Evolutionary conservation across 177 flowering plant species (phyloP).

Genomic region (Vitis hybrid): DNA sequence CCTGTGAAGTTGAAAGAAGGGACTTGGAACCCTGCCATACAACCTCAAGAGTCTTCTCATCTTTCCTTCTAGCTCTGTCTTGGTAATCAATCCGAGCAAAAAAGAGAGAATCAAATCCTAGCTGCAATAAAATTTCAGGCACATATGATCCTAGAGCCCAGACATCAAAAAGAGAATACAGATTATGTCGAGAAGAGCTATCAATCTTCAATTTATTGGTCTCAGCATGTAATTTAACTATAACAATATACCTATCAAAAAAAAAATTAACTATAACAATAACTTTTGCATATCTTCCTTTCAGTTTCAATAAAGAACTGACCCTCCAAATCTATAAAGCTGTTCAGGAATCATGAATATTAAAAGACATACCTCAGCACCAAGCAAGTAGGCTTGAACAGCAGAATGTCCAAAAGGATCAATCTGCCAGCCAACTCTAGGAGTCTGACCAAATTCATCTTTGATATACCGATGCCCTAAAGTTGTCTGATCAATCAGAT

Average conservation of each 20-base stretch:
- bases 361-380: conserved; percentile 43
- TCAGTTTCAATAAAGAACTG: too few species aligned
- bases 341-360: background rate
- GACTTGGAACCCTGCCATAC: conserved; percentile 51
- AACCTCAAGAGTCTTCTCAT: conserved; percentile 49
- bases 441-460: conserved; percentile 34
- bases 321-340: background rate
- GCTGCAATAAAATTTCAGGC: conserved; percentile 22
- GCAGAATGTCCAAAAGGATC: conserved; percentile 70
- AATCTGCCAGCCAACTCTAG: conserved; percentile 61
- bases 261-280: too few species aligned
- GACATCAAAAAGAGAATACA: background rate
- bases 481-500: conserved; percentile 62
- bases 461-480: conserved; percentile 46
- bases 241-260: too few species aligned
- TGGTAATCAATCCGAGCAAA: conserved; percentile 59
- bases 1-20: conserved; percentile 49
- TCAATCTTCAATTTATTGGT: too few species aligned
- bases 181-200: too few species aligned
- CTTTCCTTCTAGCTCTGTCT: conserved; percentile 45
- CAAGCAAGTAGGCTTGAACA: conserved; percentile 55
- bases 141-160: background rate
- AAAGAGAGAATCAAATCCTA: conserved; percentile 51
- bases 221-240: too few species aligned
- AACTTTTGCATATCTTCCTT: too few species aligned